Base-by-base conservation (phyloP, 495 filamentous ascomycete species). In the Hypoxylon trugodes region DNA sequence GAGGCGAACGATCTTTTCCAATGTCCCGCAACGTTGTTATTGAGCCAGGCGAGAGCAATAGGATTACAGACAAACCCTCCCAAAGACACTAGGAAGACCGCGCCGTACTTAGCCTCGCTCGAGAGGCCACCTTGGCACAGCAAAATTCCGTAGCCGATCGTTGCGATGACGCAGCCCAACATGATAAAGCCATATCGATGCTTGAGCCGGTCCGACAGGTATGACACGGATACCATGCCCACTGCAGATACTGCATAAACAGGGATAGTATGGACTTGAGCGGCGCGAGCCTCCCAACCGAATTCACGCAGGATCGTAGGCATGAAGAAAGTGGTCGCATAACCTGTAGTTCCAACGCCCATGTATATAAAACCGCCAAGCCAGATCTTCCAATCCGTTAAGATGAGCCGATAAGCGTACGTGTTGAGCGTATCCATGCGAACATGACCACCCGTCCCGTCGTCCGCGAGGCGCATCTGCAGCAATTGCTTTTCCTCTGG, bases 1-100 rank as follows among this genome's bases (percentile, higher is more conserved):
- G 82, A 78, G 2, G 78, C 81, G 18, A 88, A 81, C 8, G 81
- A 78, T 12, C 85, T 81, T 66, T 89, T 88, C 68, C 85, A 88
- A 60, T 88, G 84, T 13, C 86, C 85, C 1, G 81, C 79, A 3
- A 87, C 74, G 38, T 77, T 77, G 47, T 77, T 77, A 6, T 66
- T 13, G 6, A 86, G 77, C 86, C 86, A 88, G 1, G 80, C 80
- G 12, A 87, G 59, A 7, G 79, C 77, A 21, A 82, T 78, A 1
- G 84, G 82, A 0, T 80, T 71, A 33, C 75, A 76, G 6, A 78
- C 72, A 48, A 82, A 86, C 52, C 80, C 77, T 0, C 84, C 84
- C 0, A 76, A 74, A 0, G 79, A 77, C 68, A 83, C 79, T 37
- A 85, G 73, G 70, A 84, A 87, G 16, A 84, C 76, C 61, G 84